These are phyloP conservation scores for Sporothrix curviconia DNA, from an alignment of 2,329 filamentous ascomycete genomes.

Conservation along the genomic window DNA sequence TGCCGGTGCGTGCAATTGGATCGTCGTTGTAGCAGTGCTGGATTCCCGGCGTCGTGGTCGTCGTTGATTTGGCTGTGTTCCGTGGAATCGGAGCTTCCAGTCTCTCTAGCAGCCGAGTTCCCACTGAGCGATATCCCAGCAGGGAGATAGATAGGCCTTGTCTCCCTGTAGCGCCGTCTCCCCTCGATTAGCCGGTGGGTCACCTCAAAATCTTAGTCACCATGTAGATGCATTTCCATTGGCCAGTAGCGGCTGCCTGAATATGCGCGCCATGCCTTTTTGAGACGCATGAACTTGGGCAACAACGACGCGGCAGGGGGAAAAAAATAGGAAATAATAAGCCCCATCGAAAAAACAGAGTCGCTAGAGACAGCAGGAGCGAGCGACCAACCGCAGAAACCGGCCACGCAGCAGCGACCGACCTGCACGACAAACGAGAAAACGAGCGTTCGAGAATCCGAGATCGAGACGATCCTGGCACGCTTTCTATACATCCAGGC, in stretches of 20 bases:
- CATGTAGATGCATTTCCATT: slow-evolving; percentile 1
- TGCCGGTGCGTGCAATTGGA: too few relatives aligned
- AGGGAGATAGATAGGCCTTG: not conserved
- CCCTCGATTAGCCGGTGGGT: not conserved
- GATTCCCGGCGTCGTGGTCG: too few relatives aligned
- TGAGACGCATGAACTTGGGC: slow-evolving; percentile 9
- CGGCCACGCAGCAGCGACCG: not conserved
- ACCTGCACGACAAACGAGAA: not conserved
- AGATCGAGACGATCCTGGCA: not conserved
- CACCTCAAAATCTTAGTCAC: not conserved
- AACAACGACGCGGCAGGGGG: slow-evolving; percentile 11
- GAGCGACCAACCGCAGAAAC: not conserved
- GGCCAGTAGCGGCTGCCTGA: not conserved
- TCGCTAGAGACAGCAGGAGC: not conserved
- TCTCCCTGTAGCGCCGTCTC: not conserved
- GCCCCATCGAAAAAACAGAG: not conserved
- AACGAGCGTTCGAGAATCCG: not conserved
- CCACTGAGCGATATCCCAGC: not conserved
- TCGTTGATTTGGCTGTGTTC: not conserved
- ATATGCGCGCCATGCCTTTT: not conserved
- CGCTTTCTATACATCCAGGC: too few relatives aligned
- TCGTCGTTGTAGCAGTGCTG: too few relatives aligned
- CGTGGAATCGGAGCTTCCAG: not conserved
- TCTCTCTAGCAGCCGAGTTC: not conserved
- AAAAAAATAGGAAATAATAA: slow-evolving; percentile 11